Evolutionary conservation across 2,329 filamentous ascomycete genomes (phyloP).

Genomic region (Sclerotinia subarctica): DNA sequence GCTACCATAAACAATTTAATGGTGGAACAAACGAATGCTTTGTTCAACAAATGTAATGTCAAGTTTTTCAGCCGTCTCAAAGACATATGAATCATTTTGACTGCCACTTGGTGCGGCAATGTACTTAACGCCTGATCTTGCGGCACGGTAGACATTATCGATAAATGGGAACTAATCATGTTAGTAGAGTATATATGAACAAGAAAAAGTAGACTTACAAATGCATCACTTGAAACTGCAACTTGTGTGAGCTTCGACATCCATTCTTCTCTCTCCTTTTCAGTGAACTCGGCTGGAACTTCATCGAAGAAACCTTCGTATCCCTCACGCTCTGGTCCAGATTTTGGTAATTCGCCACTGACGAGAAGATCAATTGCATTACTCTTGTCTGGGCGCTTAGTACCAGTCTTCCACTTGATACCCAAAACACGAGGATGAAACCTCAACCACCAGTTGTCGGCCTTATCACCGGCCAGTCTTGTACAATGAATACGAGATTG

Average conservation of each 20-base stretch:
- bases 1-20: conserved; percentile 51
- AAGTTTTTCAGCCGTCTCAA: conserved; percentile 86
- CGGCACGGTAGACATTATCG: conserved; percentile 93
- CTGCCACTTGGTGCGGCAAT: conserved; percentile 90
- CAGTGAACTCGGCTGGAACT: conserved; percentile 77
- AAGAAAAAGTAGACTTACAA: conserved; percentile 58
- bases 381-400: conserved; percentile 94
- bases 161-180: conserved; percentile 84
- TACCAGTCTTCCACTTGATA: conserved; percentile 96
- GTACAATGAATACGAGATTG: conserved; percentile 99
- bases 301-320: conserved; percentile 91
- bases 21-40: conserved; percentile 89
- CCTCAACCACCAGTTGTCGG: conserved; percentile 99
- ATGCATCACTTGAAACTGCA: conserved; percentile 88
- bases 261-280: conserved; percentile 84
- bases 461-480: conserved; percentile 93
- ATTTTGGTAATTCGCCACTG: conserved; percentile 81
- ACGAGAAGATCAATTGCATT: conserved; percentile 96
- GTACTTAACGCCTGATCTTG: conserved; percentile 88
- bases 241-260: conserved; percentile 77
- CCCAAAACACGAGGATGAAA: conserved; percentile 86
- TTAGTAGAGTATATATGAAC: conserved; percentile 16
- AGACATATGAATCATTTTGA: conserved; percentile 78
- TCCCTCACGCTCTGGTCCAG: conserved; percentile 76
- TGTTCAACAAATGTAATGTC: conserved; percentile 96